These are phyloP conservation scores for Plantago major DNA, from an alignment of 257 asterid species.

Conservation along the genomic window DNA sequence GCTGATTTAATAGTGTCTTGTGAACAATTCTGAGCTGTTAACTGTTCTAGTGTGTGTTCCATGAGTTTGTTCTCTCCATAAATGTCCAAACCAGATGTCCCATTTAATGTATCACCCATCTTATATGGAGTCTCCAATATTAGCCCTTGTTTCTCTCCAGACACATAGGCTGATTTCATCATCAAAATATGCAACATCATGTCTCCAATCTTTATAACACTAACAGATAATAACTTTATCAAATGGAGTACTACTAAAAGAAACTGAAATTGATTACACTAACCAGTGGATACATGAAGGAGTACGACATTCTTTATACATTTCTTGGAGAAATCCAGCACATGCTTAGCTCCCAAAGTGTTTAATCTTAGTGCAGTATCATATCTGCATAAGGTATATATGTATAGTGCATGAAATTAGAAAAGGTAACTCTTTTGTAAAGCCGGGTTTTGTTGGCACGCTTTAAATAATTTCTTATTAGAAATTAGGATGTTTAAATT, in stretches of 20 bases:
- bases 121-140: conserved; percentile 42
- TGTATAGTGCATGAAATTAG: too few relatives aligned
- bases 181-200: background rate
- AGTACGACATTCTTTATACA: conserved; percentile 29
- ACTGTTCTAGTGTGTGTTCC: conserved; percentile 39
- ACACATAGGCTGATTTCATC: conserved; percentile 44
- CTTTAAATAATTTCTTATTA: too few relatives aligned
- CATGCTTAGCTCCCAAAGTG: conserved; percentile 39
- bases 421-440: too few relatives aligned
- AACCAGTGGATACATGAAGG: conserved; percentile 41
- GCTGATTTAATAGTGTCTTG: conserved; percentile 29
- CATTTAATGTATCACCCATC: conserved; percentile 60
- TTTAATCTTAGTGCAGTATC: conserved; percentile 43
- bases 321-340: conserved; percentile 35
- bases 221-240: background rate
- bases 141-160: conserved; percentile 52
- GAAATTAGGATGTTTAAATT: too few relatives aligned
- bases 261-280: background rate
- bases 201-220: background rate
- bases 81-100: conserved; percentile 43
- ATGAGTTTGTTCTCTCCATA: conserved; percentile 40
- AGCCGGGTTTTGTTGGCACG: too few relatives aligned
- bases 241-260: too few relatives aligned
- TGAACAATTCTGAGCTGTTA: conserved; percentile 36
- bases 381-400: conserved; percentile 39